Conservation (phyloP, 768 basidiomycete genomes). For the Pleurotus eryngii region DNA sequence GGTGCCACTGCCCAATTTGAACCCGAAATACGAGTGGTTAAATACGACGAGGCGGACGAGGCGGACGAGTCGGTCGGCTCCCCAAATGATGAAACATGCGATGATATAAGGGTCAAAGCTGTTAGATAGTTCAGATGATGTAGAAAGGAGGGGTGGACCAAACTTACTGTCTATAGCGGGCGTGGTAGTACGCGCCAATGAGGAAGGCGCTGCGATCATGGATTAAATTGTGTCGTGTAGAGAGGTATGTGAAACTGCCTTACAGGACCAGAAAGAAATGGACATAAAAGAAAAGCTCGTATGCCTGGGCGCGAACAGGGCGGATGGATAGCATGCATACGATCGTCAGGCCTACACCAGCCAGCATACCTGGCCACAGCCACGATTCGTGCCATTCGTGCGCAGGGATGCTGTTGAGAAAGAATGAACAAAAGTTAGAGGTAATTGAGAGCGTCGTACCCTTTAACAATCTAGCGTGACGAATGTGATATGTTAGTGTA, state of each 20-base stretch:
- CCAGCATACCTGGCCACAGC: constrained; percentile 30
- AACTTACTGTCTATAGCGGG: background rate
- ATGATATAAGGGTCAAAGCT: constrained; percentile 30
- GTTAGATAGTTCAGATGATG: background rate
- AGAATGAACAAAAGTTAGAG: background rate
- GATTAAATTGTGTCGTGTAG: background rate
- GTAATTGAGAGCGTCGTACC: background rate
- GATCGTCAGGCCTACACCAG: constrained; percentile 26
- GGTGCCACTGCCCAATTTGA: constrained; percentile 17
- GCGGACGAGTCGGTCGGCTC: constrained; percentile 38
- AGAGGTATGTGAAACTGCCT: constrained; percentile 14
- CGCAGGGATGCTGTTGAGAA: background rate
- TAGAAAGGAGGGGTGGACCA: background rate
- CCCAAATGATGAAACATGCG: constrained; percentile 39
- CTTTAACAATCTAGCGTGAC: background rate
- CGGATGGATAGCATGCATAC: constrained; percentile 34
- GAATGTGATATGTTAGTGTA: background rate
- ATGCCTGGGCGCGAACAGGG: constrained; percentile 28
- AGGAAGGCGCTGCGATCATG: background rate
- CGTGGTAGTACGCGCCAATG: constrained; percentile 9
- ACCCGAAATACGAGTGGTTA: constrained; percentile 34
- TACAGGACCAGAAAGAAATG: constrained; percentile 38
- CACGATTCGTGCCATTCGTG: constrained; percentile 12
- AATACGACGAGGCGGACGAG: constrained; percentile 29
- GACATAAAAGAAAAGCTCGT: constrained; percentile 39